phyloP scores from a whole-genome alignment of 495 filamentous ascomycete species.

The Elasticomyces elasticus region DNA sequence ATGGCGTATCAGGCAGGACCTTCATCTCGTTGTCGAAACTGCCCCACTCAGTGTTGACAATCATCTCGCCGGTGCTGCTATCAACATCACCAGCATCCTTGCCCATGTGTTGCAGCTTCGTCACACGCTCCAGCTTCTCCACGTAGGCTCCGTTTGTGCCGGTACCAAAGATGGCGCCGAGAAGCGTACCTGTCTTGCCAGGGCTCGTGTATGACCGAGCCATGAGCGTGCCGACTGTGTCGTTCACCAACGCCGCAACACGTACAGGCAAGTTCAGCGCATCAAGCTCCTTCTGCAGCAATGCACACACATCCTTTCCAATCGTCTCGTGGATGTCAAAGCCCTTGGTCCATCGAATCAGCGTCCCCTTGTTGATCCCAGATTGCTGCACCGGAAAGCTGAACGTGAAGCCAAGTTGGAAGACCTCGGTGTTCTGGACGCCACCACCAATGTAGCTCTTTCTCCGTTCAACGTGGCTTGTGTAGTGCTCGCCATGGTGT shows the following conservation, averaged over 20 bases:
- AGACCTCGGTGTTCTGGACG: slow-evolving; percentile 57
- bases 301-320: slow-evolving; percentile 84
- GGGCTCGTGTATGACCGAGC: slow-evolving; percentile 89
- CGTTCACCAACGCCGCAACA: slow-evolving; percentile 91
- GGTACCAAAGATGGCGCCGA: slow-evolving; percentile 91
- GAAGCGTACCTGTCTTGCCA: slow-evolving; percentile 72
- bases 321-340: slow-evolving; percentile 90
- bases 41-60: slow-evolving; percentile 97
- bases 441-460: slow-evolving; percentile 44
- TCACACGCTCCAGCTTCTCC: slow-evolving; percentile 59
- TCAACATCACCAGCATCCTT: slow-evolving; percentile 48
- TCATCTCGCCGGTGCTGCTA: slow-evolving; percentile 80
- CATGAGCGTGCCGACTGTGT: slow-evolving; percentile 96
- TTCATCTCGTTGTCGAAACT: slow-evolving; percentile 90
- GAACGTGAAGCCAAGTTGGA: slow-evolving; percentile 93
- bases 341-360: slow-evolving; percentile 97
- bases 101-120: slow-evolving; percentile 49
- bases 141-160: slow-evolving; percentile 94
- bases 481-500: slow-evolving; percentile 86
- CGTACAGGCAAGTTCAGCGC: slow-evolving; percentile 75
- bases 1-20: slow-evolving; percentile 75
- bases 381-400: slow-evolving; percentile 90
- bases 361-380: slow-evolving; percentile 83
- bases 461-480: slow-evolving; percentile 50
- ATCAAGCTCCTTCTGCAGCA: slow-evolving; percentile 89